Evolutionary conservation across 2,329 filamentous ascomycete genomes (phyloP).

Genomic region (Alternaria sp.): DNA sequence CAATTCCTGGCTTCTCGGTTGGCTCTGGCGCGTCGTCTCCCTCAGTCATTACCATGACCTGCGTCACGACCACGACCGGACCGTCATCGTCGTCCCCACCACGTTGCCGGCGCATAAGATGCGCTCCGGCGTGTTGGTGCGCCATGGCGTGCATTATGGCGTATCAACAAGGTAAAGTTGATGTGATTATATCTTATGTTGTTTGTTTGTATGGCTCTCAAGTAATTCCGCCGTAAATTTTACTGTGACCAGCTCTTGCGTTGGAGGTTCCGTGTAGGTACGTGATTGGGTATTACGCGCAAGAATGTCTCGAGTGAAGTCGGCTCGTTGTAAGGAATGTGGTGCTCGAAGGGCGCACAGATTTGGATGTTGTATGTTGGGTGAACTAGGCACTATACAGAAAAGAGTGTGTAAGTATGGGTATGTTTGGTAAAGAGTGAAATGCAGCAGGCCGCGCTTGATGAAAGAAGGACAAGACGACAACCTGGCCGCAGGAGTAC

Average conservation of each 20-base stretch:
- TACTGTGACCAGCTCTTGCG: constrained; percentile 21
- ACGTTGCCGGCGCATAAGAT: constrained; percentile 43
- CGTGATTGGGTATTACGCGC: constrained; percentile 36
- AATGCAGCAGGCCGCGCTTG: constrained; percentile 46
- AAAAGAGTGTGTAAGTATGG: constrained; percentile 41
- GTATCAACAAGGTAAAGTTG: constrained; percentile 1
- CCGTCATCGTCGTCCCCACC: constrained; percentile 17
- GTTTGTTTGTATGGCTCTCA: neutral
- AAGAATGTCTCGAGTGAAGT: constrained; percentile 23
- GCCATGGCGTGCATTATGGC: constrained; percentile 26
- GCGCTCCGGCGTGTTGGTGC: constrained; percentile 37
- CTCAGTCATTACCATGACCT: constrained; percentile 59
- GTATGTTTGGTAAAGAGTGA: constrained; percentile 41
- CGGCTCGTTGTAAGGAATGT: constrained; percentile 42
- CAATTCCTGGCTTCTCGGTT: constrained; percentile 15
- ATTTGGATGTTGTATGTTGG: constrained; percentile 35
- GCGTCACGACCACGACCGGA: constrained; percentile 34
- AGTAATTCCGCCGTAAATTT: neutral
- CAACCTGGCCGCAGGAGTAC: constrained; percentile 48
- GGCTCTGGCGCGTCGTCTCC: constrained; percentile 59
- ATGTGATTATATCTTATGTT: constrained; percentile 3
- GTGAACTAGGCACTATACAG: constrained; percentile 41
- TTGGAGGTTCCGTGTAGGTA: constrained; percentile 10
- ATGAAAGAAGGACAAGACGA: constrained; percentile 51
- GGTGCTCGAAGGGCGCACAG: constrained; percentile 21